phyloP scores from a whole-genome alignment of 495 filamentous ascomycete genomes.

The Neurospora sp. region DNA sequence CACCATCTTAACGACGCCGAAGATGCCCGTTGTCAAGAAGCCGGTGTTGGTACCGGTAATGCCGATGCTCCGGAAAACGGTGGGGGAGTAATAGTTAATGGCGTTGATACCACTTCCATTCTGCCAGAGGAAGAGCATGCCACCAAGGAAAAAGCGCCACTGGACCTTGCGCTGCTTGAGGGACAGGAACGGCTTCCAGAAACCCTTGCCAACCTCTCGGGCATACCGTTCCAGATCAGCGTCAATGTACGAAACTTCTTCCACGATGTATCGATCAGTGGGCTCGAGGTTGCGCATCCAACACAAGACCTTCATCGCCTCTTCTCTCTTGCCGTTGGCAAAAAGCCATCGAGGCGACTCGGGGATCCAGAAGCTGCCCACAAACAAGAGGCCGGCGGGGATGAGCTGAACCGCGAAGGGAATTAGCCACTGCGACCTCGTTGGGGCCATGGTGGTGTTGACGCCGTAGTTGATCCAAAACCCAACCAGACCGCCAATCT shows the following conservation, averaged over 20 bases:
- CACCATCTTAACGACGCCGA: slow-evolving; percentile 45
- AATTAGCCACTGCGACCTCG: slow-evolving; percentile 43
- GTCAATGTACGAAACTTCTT: slow-evolving; percentile 54
- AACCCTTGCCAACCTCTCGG: slow-evolving; percentile 46
- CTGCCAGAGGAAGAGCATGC: slow-evolving; percentile 56
- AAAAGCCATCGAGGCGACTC: slow-evolving; percentile 59
- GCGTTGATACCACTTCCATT: slow-evolving; percentile 57
- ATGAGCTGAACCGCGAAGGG: slow-evolving; percentile 49
- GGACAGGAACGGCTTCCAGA: slow-evolving; percentile 58
- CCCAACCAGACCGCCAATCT: slow-evolving; percentile 61
- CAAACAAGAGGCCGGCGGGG: slow-evolving; percentile 39
- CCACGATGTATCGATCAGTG: slow-evolving; percentile 53
- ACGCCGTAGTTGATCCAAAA: slow-evolving; percentile 61
- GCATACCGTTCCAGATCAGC: slow-evolving; percentile 46
- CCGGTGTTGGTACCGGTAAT: slow-evolving; percentile 38
- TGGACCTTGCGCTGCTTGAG: slow-evolving; percentile 37
- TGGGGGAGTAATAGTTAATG: slow-evolving; percentile 56
- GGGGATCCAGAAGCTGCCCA: slow-evolving; percentile 40
- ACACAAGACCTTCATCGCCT: slow-evolving; percentile 48
- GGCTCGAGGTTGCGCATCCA: slow-evolving; percentile 52
- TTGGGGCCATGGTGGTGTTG: slow-evolving; percentile 31
- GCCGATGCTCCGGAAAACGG: slow-evolving; percentile 50
- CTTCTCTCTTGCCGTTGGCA: slow-evolving; percentile 40
- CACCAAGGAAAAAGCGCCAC: slow-evolving; percentile 57
- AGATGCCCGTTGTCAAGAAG: slow-evolving; percentile 42